Conservation (phyloP, 768 basidiomycete species). For the Lentinula sp. region DNA sequence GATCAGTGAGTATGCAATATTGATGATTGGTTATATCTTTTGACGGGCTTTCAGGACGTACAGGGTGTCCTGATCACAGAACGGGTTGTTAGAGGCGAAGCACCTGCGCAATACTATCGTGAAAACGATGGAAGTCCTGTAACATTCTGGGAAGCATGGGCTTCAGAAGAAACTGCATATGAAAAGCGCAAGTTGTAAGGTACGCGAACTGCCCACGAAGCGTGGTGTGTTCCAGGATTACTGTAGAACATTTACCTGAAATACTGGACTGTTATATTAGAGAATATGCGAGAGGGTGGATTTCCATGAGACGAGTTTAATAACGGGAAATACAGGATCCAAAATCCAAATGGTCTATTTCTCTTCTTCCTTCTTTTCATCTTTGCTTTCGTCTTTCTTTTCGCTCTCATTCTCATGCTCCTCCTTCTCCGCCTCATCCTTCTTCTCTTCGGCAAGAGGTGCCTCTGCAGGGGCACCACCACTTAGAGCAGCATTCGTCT, state of each 20-base stretch:
- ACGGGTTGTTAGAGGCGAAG: slow-evolving; percentile 58
- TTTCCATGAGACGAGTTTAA: background rate
- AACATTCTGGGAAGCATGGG: slow-evolving; percentile 75
- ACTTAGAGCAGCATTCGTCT: slow-evolving; percentile 47
- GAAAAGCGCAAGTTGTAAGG: slow-evolving; percentile 5
- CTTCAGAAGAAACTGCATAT: slow-evolving; percentile 49
- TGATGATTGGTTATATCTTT: background rate
- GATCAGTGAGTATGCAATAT: slow-evolving; percentile 46
- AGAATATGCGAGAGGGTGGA: background rate
- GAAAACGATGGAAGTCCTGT: slow-evolving; percentile 47
- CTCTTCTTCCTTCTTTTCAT: background rate
- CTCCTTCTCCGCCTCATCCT: slow-evolving; percentile 20
- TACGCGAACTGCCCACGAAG: slow-evolving; percentile 8
- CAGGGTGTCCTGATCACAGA: slow-evolving; percentile 80
- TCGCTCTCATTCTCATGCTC: slow-evolving; percentile 21
- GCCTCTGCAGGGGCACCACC: slow-evolving; percentile 13
- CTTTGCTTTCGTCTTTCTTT: slow-evolving; percentile 11
- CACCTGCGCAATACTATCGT: slow-evolving; percentile 69
- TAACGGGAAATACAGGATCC: background rate
- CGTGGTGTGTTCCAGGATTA: background rate
- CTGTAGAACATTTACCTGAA: background rate
- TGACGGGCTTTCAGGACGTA: slow-evolving; percentile 43
- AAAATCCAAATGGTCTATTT: background rate
- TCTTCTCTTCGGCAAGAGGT: slow-evolving; percentile 22
- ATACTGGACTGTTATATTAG: background rate